Evolutionary conservation across 495 filamentous ascomycete genomes (phyloP).

Genomic region (Penicillium odoratum): DNA sequence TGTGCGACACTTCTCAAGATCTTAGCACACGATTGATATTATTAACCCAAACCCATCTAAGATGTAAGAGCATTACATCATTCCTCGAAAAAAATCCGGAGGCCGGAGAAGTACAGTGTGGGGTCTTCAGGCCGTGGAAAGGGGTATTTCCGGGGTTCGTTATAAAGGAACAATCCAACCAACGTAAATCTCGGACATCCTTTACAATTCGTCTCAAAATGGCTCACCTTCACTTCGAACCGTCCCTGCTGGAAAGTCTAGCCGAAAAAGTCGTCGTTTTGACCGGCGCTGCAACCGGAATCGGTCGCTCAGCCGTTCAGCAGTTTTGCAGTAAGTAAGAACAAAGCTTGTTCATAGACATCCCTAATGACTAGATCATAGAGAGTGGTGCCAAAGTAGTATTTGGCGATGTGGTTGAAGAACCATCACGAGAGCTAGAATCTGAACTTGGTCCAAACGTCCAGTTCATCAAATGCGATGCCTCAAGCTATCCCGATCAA

Average conservation of each 20-base stretch:
- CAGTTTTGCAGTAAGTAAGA: slow-evolving; percentile 28
- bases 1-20: too few relatives aligned
- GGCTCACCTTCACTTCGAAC: slow-evolving; percentile 16
- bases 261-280: slow-evolving; percentile 37
- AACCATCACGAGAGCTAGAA: slow-evolving; percentile 20
- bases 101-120: background rate
- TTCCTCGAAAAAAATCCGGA: background rate
- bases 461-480: slow-evolving; percentile 34
- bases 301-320: slow-evolving; percentile 31
- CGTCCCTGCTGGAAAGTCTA: slow-evolving; percentile 17
- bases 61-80: too few relatives aligned
- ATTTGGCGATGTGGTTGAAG: slow-evolving; percentile 37
- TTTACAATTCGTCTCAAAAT: background rate
- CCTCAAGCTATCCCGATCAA: slow-evolving; percentile 34
- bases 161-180: background rate
- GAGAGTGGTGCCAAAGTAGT: slow-evolving; percentile 35
- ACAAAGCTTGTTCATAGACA: background rate
- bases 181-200: background rate
- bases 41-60: too few relatives aligned
- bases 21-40: too few relatives aligned
- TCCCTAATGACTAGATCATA: background rate
- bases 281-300: slow-evolving; percentile 40
- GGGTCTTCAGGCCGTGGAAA: background rate
- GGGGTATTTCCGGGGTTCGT: background rate
- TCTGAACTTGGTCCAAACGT: slow-evolving; percentile 22